Base-by-base conservation (phyloP, 2,329 filamentous ascomycete species). In the Exserohilum turcica region DNA sequence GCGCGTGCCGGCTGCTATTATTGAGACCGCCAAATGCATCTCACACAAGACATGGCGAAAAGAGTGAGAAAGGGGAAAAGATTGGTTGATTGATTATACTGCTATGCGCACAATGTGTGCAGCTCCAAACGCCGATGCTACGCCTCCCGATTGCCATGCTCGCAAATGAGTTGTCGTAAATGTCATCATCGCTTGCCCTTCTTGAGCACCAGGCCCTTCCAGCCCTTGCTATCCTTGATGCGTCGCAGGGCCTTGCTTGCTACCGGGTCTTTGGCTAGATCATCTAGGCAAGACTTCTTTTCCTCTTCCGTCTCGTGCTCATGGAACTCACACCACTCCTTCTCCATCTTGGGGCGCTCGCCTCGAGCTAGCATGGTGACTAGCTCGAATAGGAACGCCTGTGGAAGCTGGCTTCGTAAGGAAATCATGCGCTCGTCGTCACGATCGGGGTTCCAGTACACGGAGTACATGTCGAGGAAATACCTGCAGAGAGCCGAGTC, bases 311-410 rank as follows among this genome's bases (percentile, higher is more conserved):
- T 63, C 39, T 72, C 69, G 46, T 73, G 70, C 52, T 73, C 70
- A 15, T 73, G 70, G 46, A 72, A 73, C 35, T 71, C 69, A 43
- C 70, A 73, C 70, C 70, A 73, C 19, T 73, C 69, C 42, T 70
- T 70, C 52, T 73, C 69, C 9, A 66, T 66, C 54, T 73, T 73
- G 7, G 69, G 69, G 10, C 70, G 50, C 44, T 73, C 70, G 2
- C 70, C 70, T 39, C 60, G 61, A 6, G 70, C 70, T 12, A 73
- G 52, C 43, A 61, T 66, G 1, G 70, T 72, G 3, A 64, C 67
- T n/a, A 73, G 54, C 43, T 73, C 69, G 35, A 73, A 72, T 5
- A 72, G 31, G 52, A 73, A 73, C 0, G 70, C 62, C 43, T 73
- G 70, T 8, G 70, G 70, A 3, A 73, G 59, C 43, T 72, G 68